A percentile compares a stretch with the other conserved stretches of the same genome.
phyloP scores from a whole-genome alignment of 208 protist species.

The Wallacemonas rigidus region DNA sequence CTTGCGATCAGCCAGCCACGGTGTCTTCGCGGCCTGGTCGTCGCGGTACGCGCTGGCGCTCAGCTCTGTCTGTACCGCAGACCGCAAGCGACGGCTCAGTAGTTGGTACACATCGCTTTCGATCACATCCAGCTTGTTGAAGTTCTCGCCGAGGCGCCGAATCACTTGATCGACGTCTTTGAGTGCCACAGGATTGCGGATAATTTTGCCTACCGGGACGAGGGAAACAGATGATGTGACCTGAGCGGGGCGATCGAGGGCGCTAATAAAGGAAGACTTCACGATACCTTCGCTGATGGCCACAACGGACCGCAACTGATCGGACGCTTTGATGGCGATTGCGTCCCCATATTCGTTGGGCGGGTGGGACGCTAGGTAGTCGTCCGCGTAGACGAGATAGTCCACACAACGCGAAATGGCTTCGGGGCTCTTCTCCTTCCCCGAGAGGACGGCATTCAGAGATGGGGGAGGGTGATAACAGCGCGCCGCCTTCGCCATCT shows the following conservation, averaged over 20 bases:
- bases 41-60: constrained; percentile 53
- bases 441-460: constrained; percentile 60
- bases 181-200: constrained; percentile 67
- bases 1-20: constrained; percentile 18
- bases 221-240: background rate
- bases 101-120: constrained; percentile 61
- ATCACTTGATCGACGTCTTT: constrained; percentile 64
- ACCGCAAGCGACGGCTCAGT: constrained; percentile 42
- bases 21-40: constrained; percentile 56
- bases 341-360: constrained; percentile 57
- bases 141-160: constrained; percentile 77
- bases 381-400: constrained; percentile 86
- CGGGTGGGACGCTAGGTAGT: constrained; percentile 77
- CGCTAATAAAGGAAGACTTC: constrained; percentile 63
- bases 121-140: constrained; percentile 70
- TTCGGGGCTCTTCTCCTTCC: constrained; percentile 61
- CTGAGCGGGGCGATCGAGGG: constrained; percentile 40
- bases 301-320: constrained; percentile 62
- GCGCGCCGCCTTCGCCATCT: constrained; percentile 79
- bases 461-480: constrained; percentile 83
- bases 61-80: constrained; percentile 49
- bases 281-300: constrained; percentile 68
- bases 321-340: constrained; percentile 42
- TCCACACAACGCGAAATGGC: constrained; percentile 74
- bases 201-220: constrained; percentile 25